Base-by-base conservation (phyloP, 2,329 filamentous ascomycete species). In the Pseudogymnoascus sp. region DNA sequence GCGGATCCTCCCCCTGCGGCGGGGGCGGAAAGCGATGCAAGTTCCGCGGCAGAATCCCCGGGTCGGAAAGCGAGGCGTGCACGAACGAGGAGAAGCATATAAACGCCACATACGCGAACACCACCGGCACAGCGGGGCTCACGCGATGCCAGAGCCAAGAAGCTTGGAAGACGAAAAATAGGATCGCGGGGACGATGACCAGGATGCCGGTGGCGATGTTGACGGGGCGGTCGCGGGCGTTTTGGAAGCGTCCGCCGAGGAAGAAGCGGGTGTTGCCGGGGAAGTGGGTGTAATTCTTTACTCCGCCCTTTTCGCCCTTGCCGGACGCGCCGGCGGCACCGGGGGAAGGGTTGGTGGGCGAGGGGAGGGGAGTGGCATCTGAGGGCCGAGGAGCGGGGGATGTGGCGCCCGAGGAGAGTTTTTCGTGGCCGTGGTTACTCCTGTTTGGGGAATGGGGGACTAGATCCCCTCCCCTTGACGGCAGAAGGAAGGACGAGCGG, bases 241-340 rank as follows among this genome's bases (percentile, higher is more conserved):
- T 97, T 71, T 97, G 90, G 64, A 94, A 80, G 63, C 94, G 84
- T 6, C 94, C 94, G 35, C 90, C 88, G 63, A 90, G 80, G 73
- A 87, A 96, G 72, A 99, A 99, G 25, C 92, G 79, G 0, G 91
- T 96, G 71, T 97, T 99, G 52, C 94, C 94, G 48, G 90, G 84
- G 70, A 97, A 97, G 73, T 96, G 96, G 72, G 97, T 85, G 74
- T 93, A 89, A 69, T 97, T 96, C 67, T 82, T 87, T 5, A 45
- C 40, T 2, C 36, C 74, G 58, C 71, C 37, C 27, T 64, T 74
- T 45, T 70, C 68, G 58, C 62, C 59, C 66, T 68, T 63, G 25
- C 65, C 55, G 21, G 21, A 21, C 42, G 65, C 70, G 60, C 61
- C 67, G 63, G 62, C 68, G 4, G 25, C 5, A 3, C 25, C 6